Percentiles rank a stretch among this genome's conserved stretches.
phyloP scores from a whole-genome alignment of 495 filamentous ascomycete species.

The Talaromyces wortmannii region DNA sequence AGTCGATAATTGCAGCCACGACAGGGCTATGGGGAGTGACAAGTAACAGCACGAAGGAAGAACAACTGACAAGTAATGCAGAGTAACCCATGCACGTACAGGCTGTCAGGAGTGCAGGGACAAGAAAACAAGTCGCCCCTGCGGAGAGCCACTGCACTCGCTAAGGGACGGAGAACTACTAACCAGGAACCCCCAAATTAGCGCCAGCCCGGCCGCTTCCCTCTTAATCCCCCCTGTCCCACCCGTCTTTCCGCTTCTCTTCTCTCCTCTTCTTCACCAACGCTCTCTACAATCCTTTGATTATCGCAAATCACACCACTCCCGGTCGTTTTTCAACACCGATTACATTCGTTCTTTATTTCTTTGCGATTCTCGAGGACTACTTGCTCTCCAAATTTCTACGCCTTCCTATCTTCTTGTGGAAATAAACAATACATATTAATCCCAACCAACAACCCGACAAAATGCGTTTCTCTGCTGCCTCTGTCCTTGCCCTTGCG shows the following conservation, averaged over 20 bases:
- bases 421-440: slow-evolving; percentile 3
- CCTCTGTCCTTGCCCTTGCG: slow-evolving; percentile 58
- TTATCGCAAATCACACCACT: slow-evolving; percentile 8
- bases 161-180: too few species aligned
- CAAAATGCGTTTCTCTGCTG: slow-evolving; percentile 86
- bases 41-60: too few species aligned
- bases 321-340: slow-evolving; percentile 27
- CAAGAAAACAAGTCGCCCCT: too few species aligned
- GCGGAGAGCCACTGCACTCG: too few species aligned
- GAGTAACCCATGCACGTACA: too few species aligned
- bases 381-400: slow-evolving; percentile 10
- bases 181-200: background rate
- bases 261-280: slow-evolving; percentile 9
- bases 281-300: slow-evolving; percentile 11
- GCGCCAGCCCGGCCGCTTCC: background rate
- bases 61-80: too few species aligned
- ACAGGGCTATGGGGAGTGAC: too few species aligned
- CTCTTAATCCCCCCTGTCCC: background rate
- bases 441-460: slow-evolving; percentile 10
- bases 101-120: too few species aligned
- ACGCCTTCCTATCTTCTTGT: slow-evolving; percentile 12
- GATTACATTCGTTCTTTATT: slow-evolving; percentile 46
- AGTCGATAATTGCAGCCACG: too few species aligned
- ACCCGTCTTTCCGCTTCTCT: slow-evolving; percentile 3
- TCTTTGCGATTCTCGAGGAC: slow-evolving; percentile 14